phyloP scores from a whole-genome alignment of 352 stramenopile genomes.

The Pythium biforme region DNA sequence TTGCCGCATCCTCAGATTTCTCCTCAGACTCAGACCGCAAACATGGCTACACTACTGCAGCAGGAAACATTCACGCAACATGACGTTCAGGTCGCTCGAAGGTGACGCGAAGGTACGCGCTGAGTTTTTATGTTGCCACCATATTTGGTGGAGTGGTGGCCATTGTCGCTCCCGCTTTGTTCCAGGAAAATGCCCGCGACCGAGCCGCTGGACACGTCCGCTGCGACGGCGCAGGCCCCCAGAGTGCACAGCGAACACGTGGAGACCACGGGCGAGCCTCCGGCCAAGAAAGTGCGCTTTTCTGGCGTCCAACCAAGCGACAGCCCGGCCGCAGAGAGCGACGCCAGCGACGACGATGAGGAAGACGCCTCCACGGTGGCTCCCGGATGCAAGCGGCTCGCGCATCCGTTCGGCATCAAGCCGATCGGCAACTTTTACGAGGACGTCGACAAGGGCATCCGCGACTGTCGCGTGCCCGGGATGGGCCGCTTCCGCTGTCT shows the following conservation, averaged over 20 bases:
- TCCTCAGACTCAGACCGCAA: conserved; percentile 16
- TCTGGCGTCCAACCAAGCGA: neutral
- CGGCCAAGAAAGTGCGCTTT: conserved; percentile 16
- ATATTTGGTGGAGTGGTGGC: neutral
- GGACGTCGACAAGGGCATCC: conserved; percentile 55
- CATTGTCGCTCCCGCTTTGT: neutral
- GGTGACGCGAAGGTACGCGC: conserved; percentile 16
- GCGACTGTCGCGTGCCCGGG: conserved; percentile 54
- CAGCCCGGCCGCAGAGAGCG: neutral
- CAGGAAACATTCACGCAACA: conserved; percentile 1
- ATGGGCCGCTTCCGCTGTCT: conserved; percentile 55
- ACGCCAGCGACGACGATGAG: conserved; percentile 3
- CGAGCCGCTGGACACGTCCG: conserved; percentile 3
- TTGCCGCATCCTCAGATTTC: conserved; percentile 7
- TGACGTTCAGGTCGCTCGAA: neutral
- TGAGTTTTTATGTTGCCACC: conserved; percentile 24
- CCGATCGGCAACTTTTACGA: conserved; percentile 81
- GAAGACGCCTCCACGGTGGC: neutral
- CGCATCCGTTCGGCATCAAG: conserved; percentile 80
- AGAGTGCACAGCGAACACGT: neutral
- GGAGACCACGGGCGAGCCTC: neutral
- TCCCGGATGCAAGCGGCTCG: conserved; percentile 25
- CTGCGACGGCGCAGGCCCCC: neutral
- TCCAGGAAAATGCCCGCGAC: conserved; percentile 2
- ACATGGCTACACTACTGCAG: conserved; percentile 4